Base-by-base conservation (phyloP, 345 rosid species). In the Populus tremula region DNA sequence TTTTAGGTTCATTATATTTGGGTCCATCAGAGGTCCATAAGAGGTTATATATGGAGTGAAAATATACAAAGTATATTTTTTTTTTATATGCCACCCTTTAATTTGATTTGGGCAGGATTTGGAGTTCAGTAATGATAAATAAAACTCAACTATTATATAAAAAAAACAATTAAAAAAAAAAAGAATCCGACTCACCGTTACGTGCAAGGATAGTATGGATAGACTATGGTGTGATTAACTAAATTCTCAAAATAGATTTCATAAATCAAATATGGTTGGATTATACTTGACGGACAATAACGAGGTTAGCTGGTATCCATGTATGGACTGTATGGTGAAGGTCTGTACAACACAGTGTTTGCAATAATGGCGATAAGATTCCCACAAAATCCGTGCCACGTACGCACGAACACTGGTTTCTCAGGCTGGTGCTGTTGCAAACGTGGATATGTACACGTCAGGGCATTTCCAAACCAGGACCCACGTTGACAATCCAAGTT, bases 11-110 rank as follows among this genome's bases (percentile, higher is more conserved):
- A 33, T 33, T 33, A 33, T 33, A 33, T 33, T 33, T 33, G 36
- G 1, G 4, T 33, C 1, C 5, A 33, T 33, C 0, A 4, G 0
- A 33, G 1, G 4, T 33, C 5, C 5, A 33, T 33, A 0, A 4
- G 0, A 33, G 0, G 5, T 33, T 33, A 33, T 4, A 33, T 33
- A 33, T 33, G 5, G 5, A 33, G 4, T 0, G 35, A 33, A 33
- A 4, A 33, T 33, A 4, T 33, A 5, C 35, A 4, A 33, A 33
- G 35, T 33, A 0, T 33, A 33, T 33, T 33, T 4, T 33, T 33
- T 4, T 33, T 4, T 4, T 4, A 31, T 33, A 33, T 33, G 5
- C 3, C 0, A 0, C 4, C 0, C 4, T 33, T 33, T 33, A 3
- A 33, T 33, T 33, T 33, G 0, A 0, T 33, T 33, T 33, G 5